A percentile compares a stretch with the other conserved stretches of the same genome.
Evolutionary conservation across 257 asterid species (phyloP).

Genomic region (Echites panduratus): DNA sequence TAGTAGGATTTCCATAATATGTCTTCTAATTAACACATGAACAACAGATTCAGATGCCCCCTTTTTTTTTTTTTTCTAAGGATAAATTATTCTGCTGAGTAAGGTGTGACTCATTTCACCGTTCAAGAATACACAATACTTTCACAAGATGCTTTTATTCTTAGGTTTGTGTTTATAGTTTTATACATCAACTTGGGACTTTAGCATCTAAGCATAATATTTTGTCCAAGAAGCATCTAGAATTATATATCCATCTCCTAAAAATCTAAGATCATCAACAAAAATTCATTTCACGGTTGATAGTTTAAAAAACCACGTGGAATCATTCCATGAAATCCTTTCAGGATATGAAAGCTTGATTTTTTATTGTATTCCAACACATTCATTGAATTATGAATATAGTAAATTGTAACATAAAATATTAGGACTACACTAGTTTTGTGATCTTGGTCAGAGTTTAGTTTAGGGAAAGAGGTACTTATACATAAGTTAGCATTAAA

Average conservation of each 20-base stretch:
- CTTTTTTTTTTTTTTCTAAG: background rate
- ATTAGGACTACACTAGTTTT: too few species aligned
- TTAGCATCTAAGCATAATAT: constrained; percentile 10
- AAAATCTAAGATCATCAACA: background rate
- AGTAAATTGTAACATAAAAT: too few species aligned
- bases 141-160: constrained; percentile 1
- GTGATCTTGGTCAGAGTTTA: too few species aligned
- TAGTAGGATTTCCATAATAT: background rate
- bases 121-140: background rate
- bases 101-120: constrained; percentile 15
- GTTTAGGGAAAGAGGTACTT: too few species aligned
- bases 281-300: background rate
- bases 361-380: too few species aligned
- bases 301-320: too few species aligned
- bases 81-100: constrained; percentile 8
- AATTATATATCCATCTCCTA: background rate
- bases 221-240: background rate
- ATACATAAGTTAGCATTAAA: too few species aligned
- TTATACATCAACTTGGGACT: background rate
- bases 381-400: too few species aligned
- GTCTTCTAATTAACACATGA: background rate
- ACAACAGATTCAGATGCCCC: background rate
- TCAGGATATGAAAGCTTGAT: background rate
- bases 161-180: background rate
- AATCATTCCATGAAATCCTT: background rate